Conservation (phyloP, 2,329 filamentous ascomycete species). For the Penicillium janthinellum region DNA sequence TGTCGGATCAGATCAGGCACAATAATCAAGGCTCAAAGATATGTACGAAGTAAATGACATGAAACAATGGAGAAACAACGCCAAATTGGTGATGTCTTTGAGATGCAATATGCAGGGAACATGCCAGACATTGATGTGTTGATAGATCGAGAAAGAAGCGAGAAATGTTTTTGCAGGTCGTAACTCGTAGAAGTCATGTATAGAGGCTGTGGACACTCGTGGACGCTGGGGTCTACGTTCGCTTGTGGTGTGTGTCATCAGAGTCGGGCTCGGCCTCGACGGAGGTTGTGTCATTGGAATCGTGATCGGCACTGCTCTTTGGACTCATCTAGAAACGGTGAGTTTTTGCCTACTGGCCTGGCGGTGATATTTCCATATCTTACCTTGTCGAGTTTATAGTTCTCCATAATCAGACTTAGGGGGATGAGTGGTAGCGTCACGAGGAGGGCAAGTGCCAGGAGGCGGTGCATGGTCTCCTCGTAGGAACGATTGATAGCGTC, state of each 20-base stretch:
- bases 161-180: conserved; percentile 1
- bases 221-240: conserved; percentile 21
- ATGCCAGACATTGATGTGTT: neutral
- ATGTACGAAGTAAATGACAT: neutral
- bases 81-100: neutral
- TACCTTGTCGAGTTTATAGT: conserved; percentile 60
- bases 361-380: neutral
- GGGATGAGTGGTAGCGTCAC: conserved; percentile 60
- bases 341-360: neutral
- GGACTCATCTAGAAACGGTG: conserved; percentile 30
- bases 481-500: conserved; percentile 66
- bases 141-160: neutral
- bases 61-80: neutral
- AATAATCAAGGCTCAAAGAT: neutral
- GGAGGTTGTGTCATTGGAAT: conserved; percentile 11
- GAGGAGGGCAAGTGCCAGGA: conserved; percentile 58
- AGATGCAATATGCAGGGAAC: neutral
- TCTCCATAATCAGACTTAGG: conserved; percentile 58
- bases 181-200: conserved; percentile 17
- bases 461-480: conserved; percentile 64
- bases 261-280: conserved; percentile 18
- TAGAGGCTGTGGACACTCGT: neutral
- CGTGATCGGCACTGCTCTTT: conserved; percentile 15
- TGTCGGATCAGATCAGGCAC: neutral
- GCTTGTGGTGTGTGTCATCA: conserved; percentile 29